Conservation (phyloP, 768 basidiomycete species). For the Xerocomus brunneocitrinus region DNA sequence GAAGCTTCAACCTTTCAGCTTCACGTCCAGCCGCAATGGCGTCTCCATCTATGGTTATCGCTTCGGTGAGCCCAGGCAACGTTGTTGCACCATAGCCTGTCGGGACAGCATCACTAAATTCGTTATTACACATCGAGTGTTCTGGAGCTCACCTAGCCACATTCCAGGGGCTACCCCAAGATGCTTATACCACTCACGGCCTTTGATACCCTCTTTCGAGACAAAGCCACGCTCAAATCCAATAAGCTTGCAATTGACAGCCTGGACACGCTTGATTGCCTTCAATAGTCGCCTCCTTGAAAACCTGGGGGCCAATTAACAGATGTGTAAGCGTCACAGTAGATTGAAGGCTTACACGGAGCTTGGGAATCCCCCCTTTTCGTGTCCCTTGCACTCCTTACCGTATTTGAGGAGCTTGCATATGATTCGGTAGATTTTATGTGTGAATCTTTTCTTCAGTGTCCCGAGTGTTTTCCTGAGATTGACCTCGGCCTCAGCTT, state of each 20-base stretch:
- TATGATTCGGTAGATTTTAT: conserved; percentile 19
- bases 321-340: background rate
- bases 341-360: background rate
- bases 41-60: conserved; percentile 68
- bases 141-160: conserved; percentile 58
- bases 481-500: conserved; percentile 46
- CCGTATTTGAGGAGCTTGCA: conserved; percentile 36
- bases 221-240: conserved; percentile 82
- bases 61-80: conserved; percentile 76
- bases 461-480: conserved; percentile 44
- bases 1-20: conserved; percentile 47
- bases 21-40: conserved; percentile 56
- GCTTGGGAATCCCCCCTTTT: conserved; percentile 2
- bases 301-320: conserved; percentile 16
- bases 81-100: conserved; percentile 85
- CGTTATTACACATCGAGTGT: background rate
- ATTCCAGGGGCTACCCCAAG: conserved; percentile 89
- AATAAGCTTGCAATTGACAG: conserved; percentile 61
- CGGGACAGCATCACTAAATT: conserved; percentile 4
- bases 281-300: conserved; percentile 39
- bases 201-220: conserved; percentile 68
- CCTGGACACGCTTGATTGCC: conserved; percentile 55
- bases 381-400: conserved; percentile 17
- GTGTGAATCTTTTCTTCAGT: conserved; percentile 28
- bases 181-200: conserved; percentile 85